Conservation (phyloP, 2,329 filamentous ascomycete species). For the Teratosphaeriaceae sp. region DNA sequence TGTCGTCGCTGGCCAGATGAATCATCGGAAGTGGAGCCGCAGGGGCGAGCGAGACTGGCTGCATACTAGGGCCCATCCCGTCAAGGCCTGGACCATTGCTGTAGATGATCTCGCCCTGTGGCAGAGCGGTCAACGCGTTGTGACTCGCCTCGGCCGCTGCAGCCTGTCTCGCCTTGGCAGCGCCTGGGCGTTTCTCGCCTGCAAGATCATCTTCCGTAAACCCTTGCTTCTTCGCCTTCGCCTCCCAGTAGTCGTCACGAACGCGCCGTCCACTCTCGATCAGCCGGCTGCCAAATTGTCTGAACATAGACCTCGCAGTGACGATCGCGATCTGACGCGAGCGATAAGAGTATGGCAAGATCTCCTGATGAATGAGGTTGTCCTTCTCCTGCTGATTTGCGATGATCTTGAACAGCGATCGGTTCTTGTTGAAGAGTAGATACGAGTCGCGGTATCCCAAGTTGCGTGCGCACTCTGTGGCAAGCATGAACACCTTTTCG, state of each 20-base stretch:
- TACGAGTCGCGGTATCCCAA: conserved; percentile 97
- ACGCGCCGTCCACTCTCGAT: conserved; percentile 86
- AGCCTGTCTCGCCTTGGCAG: conserved; percentile 78
- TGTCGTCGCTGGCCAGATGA: conserved; percentile 70
- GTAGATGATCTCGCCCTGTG: conserved; percentile 84
- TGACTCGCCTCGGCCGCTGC: conserved; percentile 58
- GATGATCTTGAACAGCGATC: conserved; percentile 95
- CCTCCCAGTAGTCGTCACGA: conserved; percentile 98
- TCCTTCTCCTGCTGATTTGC: conserved; percentile 95
- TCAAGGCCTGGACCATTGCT: conserved; percentile 50
- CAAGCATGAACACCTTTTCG: conserved; percentile 96
- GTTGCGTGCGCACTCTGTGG: conserved; percentile 92
- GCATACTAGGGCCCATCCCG: conserved; percentile 44
- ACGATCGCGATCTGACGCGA: conserved; percentile 99
- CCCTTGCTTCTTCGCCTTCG: conserved; percentile 91
- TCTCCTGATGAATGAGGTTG: conserved; percentile 88
- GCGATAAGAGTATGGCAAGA: conserved; percentile 92
- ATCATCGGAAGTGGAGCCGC: conserved; percentile 67
- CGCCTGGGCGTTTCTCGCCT: conserved; percentile 91
- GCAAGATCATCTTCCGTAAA: conserved; percentile 96
- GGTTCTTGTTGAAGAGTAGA: conserved; percentile 95
- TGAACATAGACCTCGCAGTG: conserved; percentile 95
- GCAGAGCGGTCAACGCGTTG: conserved; percentile 52
- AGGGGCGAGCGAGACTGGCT: conserved; percentile 57
- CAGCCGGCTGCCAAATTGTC: conserved; percentile 92